Evolutionary conservation across 768 basidiomycete species (phyloP), one percentile per base, ranked within the genome.

Genomic region (Cystoderma amianthinum): DNA sequence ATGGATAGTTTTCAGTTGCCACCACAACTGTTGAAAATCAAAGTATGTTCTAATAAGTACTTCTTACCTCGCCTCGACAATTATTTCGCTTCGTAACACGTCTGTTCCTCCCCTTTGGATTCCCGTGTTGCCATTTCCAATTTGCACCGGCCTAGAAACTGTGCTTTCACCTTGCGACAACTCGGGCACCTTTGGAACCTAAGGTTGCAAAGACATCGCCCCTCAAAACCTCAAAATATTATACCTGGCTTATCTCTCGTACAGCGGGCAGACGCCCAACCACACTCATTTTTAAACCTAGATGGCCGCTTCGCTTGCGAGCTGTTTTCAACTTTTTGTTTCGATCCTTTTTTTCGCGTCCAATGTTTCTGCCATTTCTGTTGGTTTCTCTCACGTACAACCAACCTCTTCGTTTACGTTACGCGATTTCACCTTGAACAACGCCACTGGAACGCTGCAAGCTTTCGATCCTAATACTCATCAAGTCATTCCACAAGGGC

Each of bases 401-500:
- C 25, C 25, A 7, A 28, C 7, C 25, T n/a, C 25, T 28, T n/a
- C 7, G n/a, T 28, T 28, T 28, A 7, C 25, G 25, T 28, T n/a
- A 28, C 25, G 25, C 25, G 25, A 7, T n/a, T 45, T 51, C 33
- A 33, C 51, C 6, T 30, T 56, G 35, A 61, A 53, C 48, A 64
- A 65, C 41, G 44, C 44, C 3, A 58, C 62, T 32, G 78, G 78
- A 11, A 61, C 58, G 17, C 61, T 60, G 2, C 34, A 58, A 39
- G 68, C 80, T 13, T 63, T 75, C 47, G 65, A 77, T 47, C 58
- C 75, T 4, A 21, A 34, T 18, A 74, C 76, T 0, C 57, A 59
- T n/a, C 49, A 60, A 37, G 43, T 55, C 18, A 64, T 82, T 6
- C 60, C 69, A 4, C 82, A 85, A 55, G 74, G 74, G 0, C 42